Base-by-base conservation (phyloP, 2,329 filamentous ascomycete species). In the Bipolaris victoriae region DNA sequence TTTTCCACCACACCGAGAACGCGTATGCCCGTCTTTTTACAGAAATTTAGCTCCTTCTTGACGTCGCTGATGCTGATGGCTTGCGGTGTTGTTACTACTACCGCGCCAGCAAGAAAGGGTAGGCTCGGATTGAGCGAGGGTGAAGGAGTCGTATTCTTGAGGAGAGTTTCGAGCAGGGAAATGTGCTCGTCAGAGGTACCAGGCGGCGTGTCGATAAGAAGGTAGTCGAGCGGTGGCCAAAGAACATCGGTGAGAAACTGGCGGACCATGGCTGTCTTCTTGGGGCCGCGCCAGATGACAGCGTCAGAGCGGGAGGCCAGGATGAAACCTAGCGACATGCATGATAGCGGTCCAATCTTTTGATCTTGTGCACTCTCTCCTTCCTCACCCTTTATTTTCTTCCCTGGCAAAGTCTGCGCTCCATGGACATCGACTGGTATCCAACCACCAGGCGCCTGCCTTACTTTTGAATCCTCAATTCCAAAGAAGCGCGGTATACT, bases 141-240 rank as follows among this genome's bases (percentile, higher is more conserved):
- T 13, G 58, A 58, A 0, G 70, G 62, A 0, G 61, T 60, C 0
- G 71, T 73, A 22, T 70, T 67, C 46, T 76, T 75, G 57, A 94
- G 81, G 0, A 97, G 83, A 0, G 76, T 95, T 76, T 98, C 94
- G 5, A 92, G 92, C 1, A 97, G 86, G 0, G 92, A 95, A 47
- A 99, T 98, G 75, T 98, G 95, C 78, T 99, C 95, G 77, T 99
- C 95, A 58, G 90, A 95, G 2, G 95, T 99, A 2, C 95, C 95
- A 0, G 95, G 95, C 11, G 95, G 95, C 3, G 95, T 99, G 77
- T 99, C 95, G 71, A 99, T 91, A 57, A 99, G 85, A 0, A 99
- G 83, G 72, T 91, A 98, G 75, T 98, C 94, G n/a, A 91, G 86
- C 52, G 86, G 85, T 0, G 82, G 85, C 95, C 95, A 98, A 29